Base-by-base conservation (phyloP, 2,329 filamentous ascomycete genomes). In the Cercospora sp. region DNA sequence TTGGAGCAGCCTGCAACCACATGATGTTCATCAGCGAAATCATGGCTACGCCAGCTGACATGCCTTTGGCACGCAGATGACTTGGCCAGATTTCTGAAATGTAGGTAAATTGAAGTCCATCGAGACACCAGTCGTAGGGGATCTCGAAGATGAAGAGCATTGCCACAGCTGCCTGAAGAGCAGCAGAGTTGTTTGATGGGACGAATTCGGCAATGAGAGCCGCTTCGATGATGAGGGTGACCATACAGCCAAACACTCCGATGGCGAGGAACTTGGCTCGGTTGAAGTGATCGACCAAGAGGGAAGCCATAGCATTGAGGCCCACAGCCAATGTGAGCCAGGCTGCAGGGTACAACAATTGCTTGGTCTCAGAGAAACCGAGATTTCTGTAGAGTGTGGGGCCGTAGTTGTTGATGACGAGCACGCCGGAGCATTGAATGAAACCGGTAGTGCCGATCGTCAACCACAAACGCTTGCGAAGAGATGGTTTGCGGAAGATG, bases 401-500 rank as follows among this genome's bases (percentile, higher is more conserved):
- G 3, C 75, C 74, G 60, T 78, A 78, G 63, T 72, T 68, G 37
- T 77, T 77, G 65, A 77, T 76, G 34, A 77, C 75, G 6, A 77
- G 68, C 1, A 77, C 72, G 13, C 75, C 75, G 1, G 75, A 74
- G 65, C 72, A 77, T 63, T 78, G 76, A 28, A 77, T 75, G 59
- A 75, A 72, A 16, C 73, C 75, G 3, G 74, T 74, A 10, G 73
- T 75, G 7, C 75, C 76, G 10, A 77, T 70, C 0, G 72, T 72
- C 12, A 75, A 63, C 16, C 75, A 66, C 21, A 70, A 69, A 13
- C 77, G 72, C 53, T 75, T 77, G 8, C 75, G 65, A 45, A 76
- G 75, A 1, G 74, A 76, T 7, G 75, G 70, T 40, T 75, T 75
- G 43, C 66, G 66, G 65, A 77, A 73, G 53, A 78, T 74, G 43